These are phyloP conservation scores for Cytospora chrysosperma DNA, from an alignment of 2,329 filamentous ascomycete species.

Conservation along the genomic window DNA sequence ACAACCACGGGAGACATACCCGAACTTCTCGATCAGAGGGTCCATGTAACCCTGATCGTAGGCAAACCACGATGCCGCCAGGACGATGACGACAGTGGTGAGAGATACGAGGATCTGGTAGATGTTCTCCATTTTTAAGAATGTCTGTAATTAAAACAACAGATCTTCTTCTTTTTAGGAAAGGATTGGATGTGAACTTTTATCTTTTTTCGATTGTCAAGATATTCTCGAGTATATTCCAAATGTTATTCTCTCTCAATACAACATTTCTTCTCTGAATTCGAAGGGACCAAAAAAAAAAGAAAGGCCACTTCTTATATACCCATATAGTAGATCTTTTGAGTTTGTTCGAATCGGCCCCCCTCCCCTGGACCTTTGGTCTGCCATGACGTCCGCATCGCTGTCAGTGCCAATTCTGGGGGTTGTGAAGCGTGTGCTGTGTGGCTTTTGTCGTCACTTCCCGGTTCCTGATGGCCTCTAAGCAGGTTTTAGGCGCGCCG, in stretches of 20 bases:
- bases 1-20: conserved; percentile 23
- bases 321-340: neutral
- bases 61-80: conserved; percentile 35
- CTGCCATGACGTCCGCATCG: conserved; percentile 16
- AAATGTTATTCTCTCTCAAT: neutral
- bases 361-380: too few relatives aligned
- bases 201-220: too few relatives aligned
- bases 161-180: neutral
- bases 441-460: conserved; percentile 13
- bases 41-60: conserved; percentile 40
- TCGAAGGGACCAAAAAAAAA: too few relatives aligned
- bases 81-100: conserved; percentile 30
- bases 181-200: too few relatives aligned
- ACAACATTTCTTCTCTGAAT: neutral
- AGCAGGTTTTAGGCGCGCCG: conserved; percentile 15
- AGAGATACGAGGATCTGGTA: conserved; percentile 31
- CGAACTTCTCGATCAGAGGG: conserved; percentile 38
- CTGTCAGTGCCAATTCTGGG: neutral
- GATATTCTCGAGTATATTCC: neutral
- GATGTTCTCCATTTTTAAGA: conserved; percentile 20
- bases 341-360: neutral
- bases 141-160: neutral
- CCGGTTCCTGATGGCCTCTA: conserved; percentile 5
- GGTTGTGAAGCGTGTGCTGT: neutral
- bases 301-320: neutral